These are phyloP conservation scores for Dichomitus squalens DNA, from an alignment of 1,284 basidiomycete genomes.

Conservation along the genomic window DNA sequence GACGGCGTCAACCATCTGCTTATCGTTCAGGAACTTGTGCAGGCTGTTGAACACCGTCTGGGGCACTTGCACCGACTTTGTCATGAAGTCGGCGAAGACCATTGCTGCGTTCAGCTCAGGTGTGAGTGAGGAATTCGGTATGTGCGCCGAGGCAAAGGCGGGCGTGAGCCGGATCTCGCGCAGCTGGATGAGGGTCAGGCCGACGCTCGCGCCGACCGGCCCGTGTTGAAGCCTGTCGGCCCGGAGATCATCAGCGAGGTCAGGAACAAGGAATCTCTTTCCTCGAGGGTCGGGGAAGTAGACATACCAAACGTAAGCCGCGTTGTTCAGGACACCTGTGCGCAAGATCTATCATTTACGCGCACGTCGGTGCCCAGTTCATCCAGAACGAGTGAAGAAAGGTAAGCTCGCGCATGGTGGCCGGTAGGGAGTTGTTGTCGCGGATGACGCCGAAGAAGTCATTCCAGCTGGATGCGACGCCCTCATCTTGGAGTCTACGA, in stretches of 20 bases:
- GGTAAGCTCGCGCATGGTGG: slow-evolving; percentile 31
- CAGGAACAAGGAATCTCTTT: too few species aligned
- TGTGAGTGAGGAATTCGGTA: slow-evolving; percentile 14
- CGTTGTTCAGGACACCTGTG: slow-evolving; percentile 29
- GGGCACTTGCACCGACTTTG: slow-evolving; percentile 40
- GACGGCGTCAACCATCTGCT: slow-evolving; percentile 44
- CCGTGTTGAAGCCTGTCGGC: slow-evolving; percentile 48
- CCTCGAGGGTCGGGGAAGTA: background rate
- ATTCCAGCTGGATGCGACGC: slow-evolving; percentile 29
- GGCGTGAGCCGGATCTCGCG: slow-evolving; percentile 38
- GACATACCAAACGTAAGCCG: slow-evolving; percentile 30
- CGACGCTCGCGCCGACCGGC: slow-evolving; percentile 40
- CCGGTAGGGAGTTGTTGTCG: slow-evolving; percentile 30
- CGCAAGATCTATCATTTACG: slow-evolving; percentile 26
- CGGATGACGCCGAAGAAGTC: slow-evolving; percentile 26
- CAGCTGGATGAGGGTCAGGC: slow-evolving; percentile 42
- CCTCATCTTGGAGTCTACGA: slow-evolving; percentile 28
- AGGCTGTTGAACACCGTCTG: slow-evolving; percentile 39
- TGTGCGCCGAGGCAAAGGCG: slow-evolving; percentile 25
- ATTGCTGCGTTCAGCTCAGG: slow-evolving; percentile 37
- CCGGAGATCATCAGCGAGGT: background rate
- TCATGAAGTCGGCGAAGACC: slow-evolving; percentile 42
- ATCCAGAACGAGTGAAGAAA: slow-evolving; percentile 24
- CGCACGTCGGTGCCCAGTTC: background rate
- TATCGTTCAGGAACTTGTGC: slow-evolving; percentile 36